These are phyloP conservation scores for Trypanosomatidae sp. DNA, from an alignment of 208 protist species.

Conservation along the genomic window DNA sequence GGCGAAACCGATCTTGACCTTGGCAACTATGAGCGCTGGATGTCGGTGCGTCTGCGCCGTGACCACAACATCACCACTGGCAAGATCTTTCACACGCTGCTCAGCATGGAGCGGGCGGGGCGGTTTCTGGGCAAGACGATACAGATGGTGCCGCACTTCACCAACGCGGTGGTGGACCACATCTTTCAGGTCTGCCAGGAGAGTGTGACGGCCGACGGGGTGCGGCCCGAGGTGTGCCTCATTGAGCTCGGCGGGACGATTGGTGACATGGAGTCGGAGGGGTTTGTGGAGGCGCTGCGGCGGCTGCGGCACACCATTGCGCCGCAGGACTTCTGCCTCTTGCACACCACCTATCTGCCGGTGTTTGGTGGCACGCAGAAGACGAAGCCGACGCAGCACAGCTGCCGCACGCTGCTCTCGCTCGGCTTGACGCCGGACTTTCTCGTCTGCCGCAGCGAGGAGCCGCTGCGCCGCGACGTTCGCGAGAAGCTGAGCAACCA, in stretches of 20 bases:
- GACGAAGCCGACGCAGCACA: conserved; percentile 99
- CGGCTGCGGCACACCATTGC: conserved; percentile 73
- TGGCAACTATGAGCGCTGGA: conserved; percentile 99
- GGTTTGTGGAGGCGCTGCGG: conserved; percentile 97
- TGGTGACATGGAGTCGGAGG: conserved; percentile 98
- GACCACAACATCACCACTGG: conserved; percentile 99
- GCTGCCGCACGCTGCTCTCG: conserved; percentile 90
- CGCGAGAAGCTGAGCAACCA: conserved; percentile 94
- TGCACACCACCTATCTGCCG: conserved; percentile 85
- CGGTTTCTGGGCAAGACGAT: conserved; percentile 99
- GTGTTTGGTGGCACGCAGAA: conserved; percentile 96
- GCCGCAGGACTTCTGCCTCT: conserved; percentile 75
- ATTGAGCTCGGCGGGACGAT: conserved; percentile 97
- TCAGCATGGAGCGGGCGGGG: conserved; percentile 94
- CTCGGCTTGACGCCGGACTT: conserved; percentile 97
- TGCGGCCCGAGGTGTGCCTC: conserved; percentile 92
- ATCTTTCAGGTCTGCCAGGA: conserved; percentile 83
- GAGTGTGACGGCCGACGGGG: conserved; percentile 50
- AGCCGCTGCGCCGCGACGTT: conserved; percentile 64
- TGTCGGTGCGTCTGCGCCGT: conserved; percentile 87
- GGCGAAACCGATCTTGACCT: conserved; percentile 96
- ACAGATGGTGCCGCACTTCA: conserved; percentile 95
- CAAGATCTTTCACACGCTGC: conserved; percentile 96
- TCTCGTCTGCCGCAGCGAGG: conserved; percentile 94
- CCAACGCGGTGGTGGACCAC: conserved; percentile 82